Evolutionary conservation across 208 protist genomes (phyloP).

Genomic region (Crithidia acanthocephali): DNA sequence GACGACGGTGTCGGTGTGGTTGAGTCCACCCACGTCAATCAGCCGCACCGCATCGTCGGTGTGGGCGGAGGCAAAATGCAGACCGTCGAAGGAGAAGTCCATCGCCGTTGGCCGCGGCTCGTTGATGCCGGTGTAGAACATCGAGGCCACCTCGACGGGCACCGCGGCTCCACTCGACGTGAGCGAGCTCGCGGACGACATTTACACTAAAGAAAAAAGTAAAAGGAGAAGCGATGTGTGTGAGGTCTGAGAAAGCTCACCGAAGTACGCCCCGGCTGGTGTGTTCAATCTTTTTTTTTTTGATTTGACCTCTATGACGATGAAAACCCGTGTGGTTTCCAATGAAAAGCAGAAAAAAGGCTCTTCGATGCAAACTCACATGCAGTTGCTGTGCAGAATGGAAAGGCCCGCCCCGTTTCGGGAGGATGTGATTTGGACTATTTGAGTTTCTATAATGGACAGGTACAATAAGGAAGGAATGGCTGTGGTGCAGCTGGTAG

Average conservation of each 20-base stretch:
- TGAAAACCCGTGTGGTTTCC: too few relatives aligned
- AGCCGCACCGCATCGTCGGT: constrained; percentile 77
- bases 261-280: too few relatives aligned
- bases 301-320: background rate
- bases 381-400: too few relatives aligned
- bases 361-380: too few relatives aligned
- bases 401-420: too few relatives aligned
- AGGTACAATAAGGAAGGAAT: too few relatives aligned
- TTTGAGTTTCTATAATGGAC: too few relatives aligned
- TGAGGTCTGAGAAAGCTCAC: background rate
- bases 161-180: constrained; percentile 18
- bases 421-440: too few relatives aligned
- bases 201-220: constrained; percentile 1
- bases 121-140: constrained; percentile 75
- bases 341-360: too few relatives aligned
- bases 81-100: constrained; percentile 80
- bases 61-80: constrained; percentile 72
- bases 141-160: constrained; percentile 63
- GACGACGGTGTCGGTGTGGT: constrained; percentile 53
- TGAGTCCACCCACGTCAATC: constrained; percentile 59
- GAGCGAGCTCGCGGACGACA: background rate
- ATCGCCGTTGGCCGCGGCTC: constrained; percentile 74
- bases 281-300: background rate
- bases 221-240: background rate
- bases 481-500: too few relatives aligned